Evolutionary conservation across 352 stramenopile species (phyloP).

Genomic region (Pythium oligandrum): DNA sequence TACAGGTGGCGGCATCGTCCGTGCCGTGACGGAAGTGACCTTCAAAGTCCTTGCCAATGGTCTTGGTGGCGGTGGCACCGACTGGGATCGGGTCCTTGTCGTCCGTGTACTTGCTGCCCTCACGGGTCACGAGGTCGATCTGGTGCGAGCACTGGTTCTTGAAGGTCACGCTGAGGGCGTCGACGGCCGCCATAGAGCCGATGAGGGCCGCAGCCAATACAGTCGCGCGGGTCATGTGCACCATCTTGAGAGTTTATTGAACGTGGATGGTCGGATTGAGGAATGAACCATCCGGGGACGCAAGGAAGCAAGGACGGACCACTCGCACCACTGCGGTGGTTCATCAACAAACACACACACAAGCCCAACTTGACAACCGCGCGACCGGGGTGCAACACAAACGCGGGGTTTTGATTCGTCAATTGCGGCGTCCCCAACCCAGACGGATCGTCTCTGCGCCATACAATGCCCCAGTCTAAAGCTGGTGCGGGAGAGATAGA

Average conservation of each 20-base stretch:
- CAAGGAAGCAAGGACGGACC: no score
- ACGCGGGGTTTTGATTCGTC: no score
- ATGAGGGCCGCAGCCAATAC: not conserved
- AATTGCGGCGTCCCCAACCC: no score
- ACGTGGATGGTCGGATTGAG: no score
- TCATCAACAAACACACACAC: no score
- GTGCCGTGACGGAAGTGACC: conserved; percentile 62
- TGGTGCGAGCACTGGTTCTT: conserved; percentile 45
- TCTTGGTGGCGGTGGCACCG: conserved; percentile 30
- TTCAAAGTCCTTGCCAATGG: conserved; percentile 57
- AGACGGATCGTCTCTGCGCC: no score
- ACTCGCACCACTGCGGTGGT: no score
- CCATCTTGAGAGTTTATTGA: not conserved
- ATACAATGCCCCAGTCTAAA: no score
- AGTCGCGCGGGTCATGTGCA: not conserved
- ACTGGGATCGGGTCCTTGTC: conserved; percentile 30
- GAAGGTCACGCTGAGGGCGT: conserved; percentile 54
- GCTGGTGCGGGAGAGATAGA: no score
- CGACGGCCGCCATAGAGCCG: not conserved
- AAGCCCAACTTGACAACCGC: no score
- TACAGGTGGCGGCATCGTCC: conserved; percentile 48
- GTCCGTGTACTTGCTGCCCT: conserved; percentile 48
- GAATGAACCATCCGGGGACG: no score
- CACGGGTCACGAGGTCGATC: conserved; percentile 55
- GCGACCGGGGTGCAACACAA: no score